Base-by-base conservation (phyloP, 441 rosid genomes). In the Macaranga tanarius region DNA sequence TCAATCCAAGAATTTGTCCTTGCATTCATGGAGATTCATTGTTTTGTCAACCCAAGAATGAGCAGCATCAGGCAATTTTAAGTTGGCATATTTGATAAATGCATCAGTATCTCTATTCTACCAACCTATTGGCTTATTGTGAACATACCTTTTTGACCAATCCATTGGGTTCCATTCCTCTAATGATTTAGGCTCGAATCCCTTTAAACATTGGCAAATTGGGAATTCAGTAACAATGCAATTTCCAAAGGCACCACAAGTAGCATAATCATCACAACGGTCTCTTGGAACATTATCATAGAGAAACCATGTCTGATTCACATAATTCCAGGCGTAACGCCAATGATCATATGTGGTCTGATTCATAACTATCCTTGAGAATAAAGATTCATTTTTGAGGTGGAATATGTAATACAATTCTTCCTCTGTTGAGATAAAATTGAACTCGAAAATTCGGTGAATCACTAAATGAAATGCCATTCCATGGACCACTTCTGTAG, bases 401-500 rank as follows among this genome's bases (percentile, higher is more conserved):
- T 20, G 57, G 69, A 22, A 81, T 11, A 50, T 72, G 26, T 38
- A 72, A 74, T 79, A 81, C 19, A 83, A 64, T 65, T 83, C 85
- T 12, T 75, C 71, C 56, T 76, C 78, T 26, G 72, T 76, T 57
- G 62, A 60, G 5, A 79, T 74, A 67, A 85, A 79, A 0, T 65
- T 31, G 73, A 31, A 77, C 26, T 54, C 31, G 66, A 81, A 79
- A 69, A 81, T n/a, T 10, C 69, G 75, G 31, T 60, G 0, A 70
- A 12, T 86, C 85, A 45, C 76, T 80, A 67, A 70, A 78, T 40
- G 79, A 25, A 11, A 62, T 25, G 6, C 89, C 87, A 66, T 58
- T 83, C 84, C 83, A 83, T 0, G 84, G 84, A 0, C 87, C 86
- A 1, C 73, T 71, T 2, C 78, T 72, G 54, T 44, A 65, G 67